These are phyloP conservation scores for Eucalyptus guilfoylei DNA, from an alignment of 345 rosid genomes.

Conservation along the genomic window DNA sequence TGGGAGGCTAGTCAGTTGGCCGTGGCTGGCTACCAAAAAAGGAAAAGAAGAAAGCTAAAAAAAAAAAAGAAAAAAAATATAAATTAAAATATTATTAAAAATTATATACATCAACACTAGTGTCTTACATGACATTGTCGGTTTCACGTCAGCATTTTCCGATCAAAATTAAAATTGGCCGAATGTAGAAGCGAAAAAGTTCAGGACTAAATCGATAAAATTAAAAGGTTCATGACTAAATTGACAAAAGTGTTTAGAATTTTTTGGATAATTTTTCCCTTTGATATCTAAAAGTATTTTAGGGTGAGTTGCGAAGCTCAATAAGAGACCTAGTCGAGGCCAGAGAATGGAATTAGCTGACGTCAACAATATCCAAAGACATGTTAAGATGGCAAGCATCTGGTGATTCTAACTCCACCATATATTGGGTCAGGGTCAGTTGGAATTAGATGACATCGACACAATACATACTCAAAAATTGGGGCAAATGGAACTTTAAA, in stretches of 20 bases:
- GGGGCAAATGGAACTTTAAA: background rate
- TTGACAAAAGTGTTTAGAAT: accelerated
- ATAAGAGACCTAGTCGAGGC: too few relatives aligned
- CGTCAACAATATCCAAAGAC: too few relatives aligned
- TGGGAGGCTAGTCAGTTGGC: accelerated
- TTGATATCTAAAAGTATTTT: accelerated
- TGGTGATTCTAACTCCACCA: too few relatives aligned
- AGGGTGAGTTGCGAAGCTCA: accelerated
- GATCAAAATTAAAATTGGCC: accelerated
- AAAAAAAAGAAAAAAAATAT: too few relatives aligned
- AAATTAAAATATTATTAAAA: too few relatives aligned
- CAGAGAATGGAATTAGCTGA: too few relatives aligned
- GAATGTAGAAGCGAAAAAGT: accelerated
- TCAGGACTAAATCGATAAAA: too few relatives aligned
- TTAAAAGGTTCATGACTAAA: too few relatives aligned
- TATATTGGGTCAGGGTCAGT: too few relatives aligned
- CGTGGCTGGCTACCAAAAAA: accelerated
- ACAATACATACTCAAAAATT: background rate
- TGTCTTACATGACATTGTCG: accelerated
- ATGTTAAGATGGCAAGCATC: too few relatives aligned
- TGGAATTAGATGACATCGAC: background rate
- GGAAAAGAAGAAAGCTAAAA: too few relatives aligned
- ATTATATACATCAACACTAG: accelerated
- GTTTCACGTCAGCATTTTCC: accelerated
- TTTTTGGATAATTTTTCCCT: accelerated